Base-by-base conservation (phyloP, 805 yeast genomes). In the Ogataea haglerorum region DNA sequence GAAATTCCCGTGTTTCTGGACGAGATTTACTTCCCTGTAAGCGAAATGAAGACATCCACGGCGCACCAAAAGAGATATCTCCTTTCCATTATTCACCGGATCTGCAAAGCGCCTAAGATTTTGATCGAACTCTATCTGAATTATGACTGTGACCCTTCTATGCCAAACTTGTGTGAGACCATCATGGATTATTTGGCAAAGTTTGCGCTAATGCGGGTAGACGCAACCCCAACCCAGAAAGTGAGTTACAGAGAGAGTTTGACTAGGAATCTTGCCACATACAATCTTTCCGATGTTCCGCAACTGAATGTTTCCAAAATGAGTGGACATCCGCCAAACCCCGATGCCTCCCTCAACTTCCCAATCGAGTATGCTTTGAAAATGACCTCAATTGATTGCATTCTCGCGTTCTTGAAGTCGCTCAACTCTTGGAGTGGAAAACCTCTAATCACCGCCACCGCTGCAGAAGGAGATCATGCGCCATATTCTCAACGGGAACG, bases 1-100 rank as follows among this genome's bases (percentile, higher is more conserved):
- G 99, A 93, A 59, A 86, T 93, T 32, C 96, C 96, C 1, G 96
- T 95, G 0, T 86, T 95, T 56, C 77, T 90, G 67, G 84, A 82
- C 32, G 98, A 93, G 56, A 87, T 91, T 38, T 93, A 93, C 61
- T 85, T 93, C 64, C 96, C 98, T 3, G 87, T 95, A 30, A 76
- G 93, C 33, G 98, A 91, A 56, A 77, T 93, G 80, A 85, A 82
- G 56, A 80, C 95, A 2, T 85, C 97, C 1, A 87, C 96, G 0
- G 67, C 90, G 8, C 97, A 91, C 61, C 99, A 95, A 64, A 89
- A 91, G 60, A 75, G 95, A 58, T 91, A 89, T 55, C 76, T 91
- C 48, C 69, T 95, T 45, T 76, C 83, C 10, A 74, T 91, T n/a
- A 72, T 95, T 18, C 85, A 85, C 53, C 73, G 95, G 50, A 64